Conservation (phyloP, 148 eudicot species). For the Heliamphora exappendiculata region DNA sequence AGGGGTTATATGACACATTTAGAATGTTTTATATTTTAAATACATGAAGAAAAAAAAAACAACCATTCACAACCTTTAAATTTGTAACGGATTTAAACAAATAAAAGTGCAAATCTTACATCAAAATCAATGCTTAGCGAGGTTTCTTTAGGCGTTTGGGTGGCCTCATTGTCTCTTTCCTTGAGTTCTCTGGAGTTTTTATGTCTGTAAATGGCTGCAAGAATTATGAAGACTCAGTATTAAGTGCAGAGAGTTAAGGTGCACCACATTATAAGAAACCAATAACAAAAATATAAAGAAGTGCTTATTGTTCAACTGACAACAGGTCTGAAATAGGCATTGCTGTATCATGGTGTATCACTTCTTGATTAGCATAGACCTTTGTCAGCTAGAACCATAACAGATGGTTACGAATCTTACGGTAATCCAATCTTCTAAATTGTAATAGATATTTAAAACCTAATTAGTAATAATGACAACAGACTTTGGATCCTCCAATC, state of each 20-base stretch:
- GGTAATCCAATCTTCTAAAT: not conserved
- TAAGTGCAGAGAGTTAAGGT: not conserved
- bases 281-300: not conserved
- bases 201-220: slow-evolving; percentile 28
- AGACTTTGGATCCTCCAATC: not conserved
- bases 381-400: not conserved
- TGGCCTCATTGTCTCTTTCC: slow-evolving; percentile 50
- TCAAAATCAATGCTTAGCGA: slow-evolving; percentile 23
- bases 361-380: not conserved
- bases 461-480: not conserved
- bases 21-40: not conserved
- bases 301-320: not conserved
- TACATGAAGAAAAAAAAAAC: not conserved
- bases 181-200: slow-evolving; percentile 36
- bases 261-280: not conserved
- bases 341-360: not conserved
- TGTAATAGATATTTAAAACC: not conserved
- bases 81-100: not conserved
- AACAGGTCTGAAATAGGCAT: not conserved
- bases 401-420: not conserved
- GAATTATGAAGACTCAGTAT: not conserved
- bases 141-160: slow-evolving; percentile 51
- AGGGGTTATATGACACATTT: not conserved
- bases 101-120: slow-evolving; percentile 13
- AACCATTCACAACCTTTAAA: not conserved